Percentiles rank a stretch among this genome's conserved stretches.
phyloP scores from a whole-genome alignment of 2,329 filamentous ascomycete genomes.

The Aspergillus pseudonomiae region DNA sequence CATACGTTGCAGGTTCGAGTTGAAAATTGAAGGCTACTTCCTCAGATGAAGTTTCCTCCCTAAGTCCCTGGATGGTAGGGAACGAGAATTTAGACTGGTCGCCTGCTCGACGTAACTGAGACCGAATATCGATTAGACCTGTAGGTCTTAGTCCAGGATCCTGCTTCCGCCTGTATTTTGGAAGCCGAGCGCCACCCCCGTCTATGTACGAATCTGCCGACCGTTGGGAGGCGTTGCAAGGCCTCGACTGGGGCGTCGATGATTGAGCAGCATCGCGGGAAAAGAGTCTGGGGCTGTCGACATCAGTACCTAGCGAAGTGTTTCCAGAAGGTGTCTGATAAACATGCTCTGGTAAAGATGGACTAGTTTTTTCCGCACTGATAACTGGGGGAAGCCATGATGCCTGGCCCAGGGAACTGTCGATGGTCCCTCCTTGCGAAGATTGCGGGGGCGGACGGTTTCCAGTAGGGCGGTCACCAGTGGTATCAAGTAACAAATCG shows the following conservation, averaged over 20 bases:
- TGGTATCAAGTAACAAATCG: slow-evolving; percentile 28
- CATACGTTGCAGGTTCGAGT: slow-evolving; percentile 31
- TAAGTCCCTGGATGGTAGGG: slow-evolving; percentile 22
- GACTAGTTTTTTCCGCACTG: slow-evolving; percentile 16
- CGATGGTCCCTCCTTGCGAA: slow-evolving; percentile 20
- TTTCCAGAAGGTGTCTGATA: slow-evolving; percentile 25
- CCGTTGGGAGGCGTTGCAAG: slow-evolving; percentile 24
- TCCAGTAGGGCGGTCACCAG: slow-evolving; percentile 17
- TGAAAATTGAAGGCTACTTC: slow-evolving; percentile 10
- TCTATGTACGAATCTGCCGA: slow-evolving; percentile 34
- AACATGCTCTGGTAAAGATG: slow-evolving; percentile 20
- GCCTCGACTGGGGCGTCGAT: slow-evolving; percentile 22
- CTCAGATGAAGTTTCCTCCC: slow-evolving; percentile 21
- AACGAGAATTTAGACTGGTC: slow-evolving; percentile 27
- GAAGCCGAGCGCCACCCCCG: slow-evolving; percentile 27
- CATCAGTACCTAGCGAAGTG: slow-evolving; percentile 21
- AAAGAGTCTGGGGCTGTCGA: slow-evolving; percentile 25
- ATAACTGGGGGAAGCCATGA: slow-evolving; percentile 34
- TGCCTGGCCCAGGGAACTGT: slow-evolving; percentile 22
- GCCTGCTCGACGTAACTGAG: slow-evolving; percentile 16
- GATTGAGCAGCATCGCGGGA: slow-evolving; percentile 24
- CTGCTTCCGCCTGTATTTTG: slow-evolving; percentile 30
- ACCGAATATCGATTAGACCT: slow-evolving; percentile 13
- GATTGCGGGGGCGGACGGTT: slow-evolving; percentile 20
- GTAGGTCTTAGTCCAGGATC: slow-evolving; percentile 18